Evolutionary conservation across 2,329 filamentous ascomycete genomes (phyloP), one percentile per base, ranked within the genome.

Genomic region (Proliferodiscus dingleyae): DNA sequence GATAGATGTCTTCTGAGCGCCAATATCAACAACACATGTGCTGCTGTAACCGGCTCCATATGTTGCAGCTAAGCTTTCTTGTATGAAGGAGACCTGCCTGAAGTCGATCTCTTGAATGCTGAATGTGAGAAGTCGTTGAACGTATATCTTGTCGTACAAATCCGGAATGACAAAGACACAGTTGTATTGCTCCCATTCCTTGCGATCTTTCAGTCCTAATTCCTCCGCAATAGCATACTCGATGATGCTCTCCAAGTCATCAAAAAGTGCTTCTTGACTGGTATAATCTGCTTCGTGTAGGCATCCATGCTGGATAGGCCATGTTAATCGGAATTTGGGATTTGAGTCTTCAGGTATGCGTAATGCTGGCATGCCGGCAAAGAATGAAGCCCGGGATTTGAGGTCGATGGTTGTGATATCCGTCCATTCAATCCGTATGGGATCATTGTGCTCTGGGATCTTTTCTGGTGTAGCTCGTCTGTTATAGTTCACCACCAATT

Each of bases 141-240:
- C 88, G 54, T 96, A 95, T 41, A 80, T 81, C 65, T 95, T 94
- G 69, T 98, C 93, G 68, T 97, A 98, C 8, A 98, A 74, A 64
- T 98, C 93, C 0, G 93, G 93, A 37, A 98, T 94, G 52, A 98
- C 83, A 61, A 97, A 89, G n/a, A 96, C 90, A 58, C 89, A 96
- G 59, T 87, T 93, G 67, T 96, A 97, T 64, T 94, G 87, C 44
- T 78, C 78, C 82, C 90, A 94, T 41, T 91, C 83, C 58, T 84
- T 86, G 59, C 86, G 86, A 52, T 80, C 82, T 22, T 76, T 82
- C 33, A 96, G 66, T 1, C 86, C 87, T 7, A 97, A 74, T 60
- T 97, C 89, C n/a, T 79, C 81, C 53, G 84, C 84, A 59, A 98
- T 84, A 1, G 89, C 87, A 53, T 89, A 85, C 61, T 95, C 89